Percentiles rank a stretch among this genome's conserved stretches.
Evolutionary conservation across 306 rosid species (phyloP).

Genomic region (Erythrophleum fordii): DNA sequence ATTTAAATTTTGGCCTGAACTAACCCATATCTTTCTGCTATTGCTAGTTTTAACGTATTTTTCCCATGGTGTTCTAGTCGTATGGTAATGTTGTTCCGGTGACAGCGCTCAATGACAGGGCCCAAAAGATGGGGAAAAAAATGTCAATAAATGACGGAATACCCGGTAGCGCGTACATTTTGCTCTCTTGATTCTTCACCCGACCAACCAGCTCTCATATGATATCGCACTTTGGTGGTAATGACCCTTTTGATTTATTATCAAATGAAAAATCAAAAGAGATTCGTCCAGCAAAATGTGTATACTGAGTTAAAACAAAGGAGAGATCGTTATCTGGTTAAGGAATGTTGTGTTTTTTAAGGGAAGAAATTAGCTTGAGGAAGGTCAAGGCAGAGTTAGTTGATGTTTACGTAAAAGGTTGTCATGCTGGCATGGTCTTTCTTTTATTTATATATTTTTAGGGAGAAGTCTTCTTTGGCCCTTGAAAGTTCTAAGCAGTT

Average conservation of each 20-base stretch:
- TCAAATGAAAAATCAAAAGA: neutral
- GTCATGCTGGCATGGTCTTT: no score
- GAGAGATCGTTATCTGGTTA: neutral
- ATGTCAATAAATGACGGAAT: neutral
- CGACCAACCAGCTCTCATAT: neutral
- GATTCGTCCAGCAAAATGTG: neutral
- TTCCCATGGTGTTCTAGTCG: neutral
- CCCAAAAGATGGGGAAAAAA: neutral
- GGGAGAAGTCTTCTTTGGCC: neutral
- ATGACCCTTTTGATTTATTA: neutral
- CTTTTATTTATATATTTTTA: no score
- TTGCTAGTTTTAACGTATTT: neutral
- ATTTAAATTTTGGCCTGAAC: no score
- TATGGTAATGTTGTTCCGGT: neutral
- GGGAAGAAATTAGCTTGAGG: neutral
- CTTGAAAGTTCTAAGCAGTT: neutral
- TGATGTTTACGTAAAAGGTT: neutral
- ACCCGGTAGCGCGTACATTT: no score
- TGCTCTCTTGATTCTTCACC: neutral
- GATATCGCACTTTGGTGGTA: neutral
- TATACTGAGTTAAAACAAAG: neutral
- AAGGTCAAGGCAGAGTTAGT: neutral
- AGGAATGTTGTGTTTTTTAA: neutral
- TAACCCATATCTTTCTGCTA: constrained; percentile 35
- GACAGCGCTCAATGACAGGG: neutral